Base-by-base conservation (phyloP, 1,284 basidiomycete genomes). In the Rhodotorula sp. region DNA sequence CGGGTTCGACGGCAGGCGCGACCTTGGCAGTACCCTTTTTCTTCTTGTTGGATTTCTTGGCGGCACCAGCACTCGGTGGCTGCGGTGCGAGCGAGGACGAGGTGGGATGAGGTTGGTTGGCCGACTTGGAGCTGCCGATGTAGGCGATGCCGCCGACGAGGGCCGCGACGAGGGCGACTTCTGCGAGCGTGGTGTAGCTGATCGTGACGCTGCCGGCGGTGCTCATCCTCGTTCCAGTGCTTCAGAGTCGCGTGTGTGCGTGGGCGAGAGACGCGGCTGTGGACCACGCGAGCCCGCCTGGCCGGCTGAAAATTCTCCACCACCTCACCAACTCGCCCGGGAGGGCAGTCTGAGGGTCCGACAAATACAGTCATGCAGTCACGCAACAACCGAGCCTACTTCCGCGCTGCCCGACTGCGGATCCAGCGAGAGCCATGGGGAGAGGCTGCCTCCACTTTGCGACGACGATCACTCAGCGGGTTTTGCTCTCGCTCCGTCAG, bases 21-120 rank as follows among this genome's bases (percentile, higher is more conserved):
- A 21, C 16, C 23, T 58, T 48, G 16, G 49, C 56, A 5, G 47
- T 38, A 5, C 15, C 43, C 57, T 56, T 58, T 50, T 60, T 54
- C 64, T 68, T 69, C 64, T 74, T 68, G 45, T 50, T 52, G 50
- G 64, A 60, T 62, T 73, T 73, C 60, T 68, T 70, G 19, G 65
- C 26, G 3, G 50, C 26, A 1, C 7, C 10, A 16, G 28, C 15
- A 34, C 34, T 34, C 8, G 21, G 50, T 18, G 21, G 18, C 15
- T 60, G 23, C 18, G 23, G 62, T 19, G 43, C 45, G 52, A 48
- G 26, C 23, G 23, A 38, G 14, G 61, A 19, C 31, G 23, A 19
- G 34, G 64, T 57, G 26, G 58, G 50, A 52, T 49, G 47, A n/a
- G 34, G 16, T 14, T 50, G 26, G 10, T 31, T n/a, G 16, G 55